Percentiles rank a stretch among this genome's conserved stretches.
Conservation (phyloP, 2,329 filamentous ascomycete species). For the Aspergillus terreus region DNA sequence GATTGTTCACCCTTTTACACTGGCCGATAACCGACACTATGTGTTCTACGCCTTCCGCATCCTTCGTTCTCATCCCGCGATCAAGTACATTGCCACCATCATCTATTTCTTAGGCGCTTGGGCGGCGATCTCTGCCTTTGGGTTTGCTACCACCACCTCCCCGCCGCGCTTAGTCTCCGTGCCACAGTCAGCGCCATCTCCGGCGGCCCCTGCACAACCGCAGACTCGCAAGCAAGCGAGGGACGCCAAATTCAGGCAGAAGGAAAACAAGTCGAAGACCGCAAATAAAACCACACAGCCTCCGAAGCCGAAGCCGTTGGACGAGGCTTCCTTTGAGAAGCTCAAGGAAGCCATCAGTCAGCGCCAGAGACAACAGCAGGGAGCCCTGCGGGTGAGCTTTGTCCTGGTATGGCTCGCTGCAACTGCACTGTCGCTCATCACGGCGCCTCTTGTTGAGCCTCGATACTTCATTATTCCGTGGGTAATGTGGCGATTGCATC, state of each 20-base stretch:
- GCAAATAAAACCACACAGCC: slow-evolving; percentile 15
- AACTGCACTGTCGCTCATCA: slow-evolving; percentile 74
- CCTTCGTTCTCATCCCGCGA: slow-evolving; percentile 60
- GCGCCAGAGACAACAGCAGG: slow-evolving; percentile 27
- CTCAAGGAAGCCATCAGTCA: slow-evolving; percentile 27
- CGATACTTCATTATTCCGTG: slow-evolving; percentile 95
- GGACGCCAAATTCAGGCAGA: slow-evolving; percentile 20
- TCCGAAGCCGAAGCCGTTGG: slow-evolving; percentile 17
- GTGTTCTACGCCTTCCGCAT: slow-evolving; percentile 94
- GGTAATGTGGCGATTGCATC: slow-evolving; percentile 83
- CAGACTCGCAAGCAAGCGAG: slow-evolving; percentile 15
- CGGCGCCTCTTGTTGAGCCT: slow-evolving; percentile 89
- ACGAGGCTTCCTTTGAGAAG: slow-evolving; percentile 25
- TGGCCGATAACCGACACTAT: slow-evolving; percentile 96
- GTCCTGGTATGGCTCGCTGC: slow-evolving; percentile 63
- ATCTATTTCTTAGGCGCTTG: slow-evolving; percentile 70
- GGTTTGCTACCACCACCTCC: slow-evolving; percentile 33
- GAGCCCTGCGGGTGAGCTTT: slow-evolving; percentile 47
- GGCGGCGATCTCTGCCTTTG: slow-evolving; percentile 63
- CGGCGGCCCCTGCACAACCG: slow-evolving; percentile 13
- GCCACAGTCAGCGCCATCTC: slow-evolving; percentile 4
- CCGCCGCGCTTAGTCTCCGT: slow-evolving; percentile 19
- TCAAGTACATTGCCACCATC: slow-evolving; percentile 65
- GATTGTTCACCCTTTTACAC: slow-evolving; percentile 88
- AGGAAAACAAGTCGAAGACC: slow-evolving; percentile 18